Base-by-base conservation (phyloP, 1,284 basidiomycete genomes). In the Lignosus rhinocerotis region DNA sequence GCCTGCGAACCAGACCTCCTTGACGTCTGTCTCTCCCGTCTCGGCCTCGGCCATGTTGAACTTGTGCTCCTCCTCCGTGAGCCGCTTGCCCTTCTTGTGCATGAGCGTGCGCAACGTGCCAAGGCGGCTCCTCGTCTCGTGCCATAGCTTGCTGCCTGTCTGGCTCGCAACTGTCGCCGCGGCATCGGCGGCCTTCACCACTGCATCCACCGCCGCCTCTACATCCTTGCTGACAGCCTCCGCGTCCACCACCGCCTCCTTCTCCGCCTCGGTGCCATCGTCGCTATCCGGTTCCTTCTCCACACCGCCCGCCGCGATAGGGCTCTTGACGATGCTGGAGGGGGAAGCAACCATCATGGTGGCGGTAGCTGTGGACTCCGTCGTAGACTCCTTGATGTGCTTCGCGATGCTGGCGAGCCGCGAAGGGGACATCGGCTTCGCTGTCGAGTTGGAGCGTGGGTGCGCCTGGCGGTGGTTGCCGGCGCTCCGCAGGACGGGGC, bases 1-100 rank as follows among this genome's bases (percentile, higher is more conserved):
- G 12, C 81, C 80, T 30, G 79, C 70, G 60, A 82, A 82, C 80
- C 80, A 82, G 47, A 82, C 82, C 71, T 85, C 82, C 42, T 78
- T 73, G n/a, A 83, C 73, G 64, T 83, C 75, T 3, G 80, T 83
- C 51, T 73, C 71, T 39, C 36, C 25, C 17, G 57, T 44, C 42
- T 54, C 34, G 21, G 31, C 14, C 34, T 46, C 48, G 9, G 21
- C 36, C 36, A 66, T 62, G 52, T 64, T 59, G 59, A 62, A 68
- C 51, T 58, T 56, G 16, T 53, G 36, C 53, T 70, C 67, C 43
- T 61, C 62, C 43, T 59, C 59, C 12, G 62, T 61, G 21, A 61
- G 42, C 17, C 53, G 62, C 55, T 64, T 64, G 42, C 62, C 59
- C 51, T 59, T 57, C 45, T 48, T 52, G 31, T 50, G 50, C 59